Conservation (phyloP, 1,284 basidiomycete species). For the Cryptococcus neoformans region DNA sequence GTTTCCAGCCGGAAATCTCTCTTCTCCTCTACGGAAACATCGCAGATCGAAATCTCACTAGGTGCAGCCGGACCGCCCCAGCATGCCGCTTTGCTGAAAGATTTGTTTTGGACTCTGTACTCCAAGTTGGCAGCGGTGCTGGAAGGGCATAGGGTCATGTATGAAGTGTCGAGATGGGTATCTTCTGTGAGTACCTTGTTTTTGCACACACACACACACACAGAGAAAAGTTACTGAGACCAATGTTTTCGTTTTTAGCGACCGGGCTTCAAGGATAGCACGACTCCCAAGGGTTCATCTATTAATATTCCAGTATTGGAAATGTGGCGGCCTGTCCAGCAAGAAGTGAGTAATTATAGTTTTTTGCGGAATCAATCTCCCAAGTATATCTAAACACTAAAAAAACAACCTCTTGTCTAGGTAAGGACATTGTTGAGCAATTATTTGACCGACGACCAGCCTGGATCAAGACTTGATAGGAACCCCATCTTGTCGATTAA, state of each 20-base stretch:
- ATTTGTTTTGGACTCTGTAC: slow-evolving; percentile 97
- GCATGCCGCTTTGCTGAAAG: slow-evolving; percentile 81
- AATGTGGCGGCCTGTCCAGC: slow-evolving; percentile 87
- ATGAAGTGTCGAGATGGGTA: slow-evolving; percentile 85
- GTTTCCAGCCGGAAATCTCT: slow-evolving; percentile 13
- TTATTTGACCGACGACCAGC: slow-evolving; percentile 86
- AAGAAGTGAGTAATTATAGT: slow-evolving; percentile 60
- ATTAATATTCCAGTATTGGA: slow-evolving; percentile 72
- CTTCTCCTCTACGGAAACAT: slow-evolving; percentile 11
- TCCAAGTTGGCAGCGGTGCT: slow-evolving; percentile 96
- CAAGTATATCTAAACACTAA: neutral
- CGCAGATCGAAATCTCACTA: slow-evolving; percentile 67
- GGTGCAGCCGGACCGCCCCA: slow-evolving; percentile 69
- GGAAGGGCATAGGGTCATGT: slow-evolving; percentile 86
- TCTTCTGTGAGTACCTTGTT: slow-evolving; percentile 62
- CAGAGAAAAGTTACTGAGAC: neutral
- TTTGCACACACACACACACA: neutral
- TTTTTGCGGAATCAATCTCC: neutral
- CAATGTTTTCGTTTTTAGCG: slow-evolving; percentile 55
- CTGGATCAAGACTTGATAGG: slow-evolving; percentile 67
- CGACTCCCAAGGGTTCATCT: slow-evolving; percentile 59
- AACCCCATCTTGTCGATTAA: slow-evolving; percentile 92
- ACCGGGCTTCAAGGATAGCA: slow-evolving; percentile 79
- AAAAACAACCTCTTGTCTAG: slow-evolving; percentile 49
- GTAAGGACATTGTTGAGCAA: slow-evolving; percentile 82